Evolutionary conservation across 768 basidiomycete species (phyloP).

Genomic region (Mycena haematopus): DNA sequence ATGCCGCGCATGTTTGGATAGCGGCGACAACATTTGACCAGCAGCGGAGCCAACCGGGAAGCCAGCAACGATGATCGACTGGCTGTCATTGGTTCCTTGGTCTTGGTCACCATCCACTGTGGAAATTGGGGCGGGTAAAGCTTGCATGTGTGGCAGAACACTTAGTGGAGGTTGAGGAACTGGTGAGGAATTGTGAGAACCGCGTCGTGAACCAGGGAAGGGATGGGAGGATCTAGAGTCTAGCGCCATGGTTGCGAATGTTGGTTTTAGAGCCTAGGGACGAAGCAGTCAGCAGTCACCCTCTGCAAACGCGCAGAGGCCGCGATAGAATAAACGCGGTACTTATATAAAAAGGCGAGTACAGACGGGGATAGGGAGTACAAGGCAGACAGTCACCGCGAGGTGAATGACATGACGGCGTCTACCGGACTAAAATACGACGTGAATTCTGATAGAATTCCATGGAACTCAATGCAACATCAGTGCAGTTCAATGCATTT

Average conservation of each 20-base stretch:
- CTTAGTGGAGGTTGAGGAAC: constrained; percentile 4
- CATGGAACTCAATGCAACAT: too few species aligned
- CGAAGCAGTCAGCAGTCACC: background rate
- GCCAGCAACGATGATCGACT: background rate
- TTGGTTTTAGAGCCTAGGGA: constrained; percentile 4
- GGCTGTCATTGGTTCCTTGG: background rate
- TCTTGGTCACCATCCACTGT: constrained; percentile 4
- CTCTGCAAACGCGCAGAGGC: constrained; percentile 3
- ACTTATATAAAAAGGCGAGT: background rate
- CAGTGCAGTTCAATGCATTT: too few species aligned
- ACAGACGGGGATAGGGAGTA: background rate
- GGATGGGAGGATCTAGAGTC: constrained; percentile 1
- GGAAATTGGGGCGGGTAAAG: constrained; percentile 2
- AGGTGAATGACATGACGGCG: too few species aligned
- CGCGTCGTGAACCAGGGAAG: background rate
- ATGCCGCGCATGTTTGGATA: background rate
- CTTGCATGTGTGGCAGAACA: constrained; percentile 5
- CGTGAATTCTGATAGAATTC: too few species aligned
- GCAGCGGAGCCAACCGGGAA: background rate
- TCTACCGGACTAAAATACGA: too few species aligned
- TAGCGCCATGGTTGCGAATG: constrained; percentile 4
- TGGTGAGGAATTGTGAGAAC: constrained; percentile 3
- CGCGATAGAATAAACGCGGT: background rate
- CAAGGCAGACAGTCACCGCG: background rate
- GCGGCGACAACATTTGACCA: background rate